Evolutionary conservation across 2,329 filamentous ascomycete genomes (phyloP).

Genomic region (Talaromyces verruculosus): DNA sequence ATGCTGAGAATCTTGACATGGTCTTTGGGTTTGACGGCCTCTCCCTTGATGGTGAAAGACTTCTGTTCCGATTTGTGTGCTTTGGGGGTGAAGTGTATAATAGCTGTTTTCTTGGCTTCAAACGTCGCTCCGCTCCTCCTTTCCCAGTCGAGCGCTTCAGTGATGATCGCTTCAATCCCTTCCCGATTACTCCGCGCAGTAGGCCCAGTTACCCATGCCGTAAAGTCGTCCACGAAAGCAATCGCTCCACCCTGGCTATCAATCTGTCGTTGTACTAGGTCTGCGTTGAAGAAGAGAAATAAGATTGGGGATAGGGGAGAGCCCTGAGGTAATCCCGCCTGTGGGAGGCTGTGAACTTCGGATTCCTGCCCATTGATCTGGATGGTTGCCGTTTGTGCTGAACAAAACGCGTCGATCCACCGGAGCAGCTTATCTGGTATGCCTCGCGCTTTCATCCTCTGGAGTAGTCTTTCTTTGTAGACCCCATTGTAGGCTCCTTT

Average conservation of each 20-base stretch:
- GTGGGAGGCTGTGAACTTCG: background rate
- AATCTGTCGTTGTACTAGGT: slow-evolving; percentile 32
- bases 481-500: background rate
- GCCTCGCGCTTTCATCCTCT: background rate
- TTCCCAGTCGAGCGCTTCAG: no score
- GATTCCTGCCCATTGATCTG: background rate
- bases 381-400: background rate
- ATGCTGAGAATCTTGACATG: no score
- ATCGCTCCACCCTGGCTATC: slow-evolving; percentile 25
- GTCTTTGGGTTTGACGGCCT: no score
- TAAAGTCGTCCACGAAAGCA: slow-evolving; percentile 10
- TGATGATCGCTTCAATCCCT: background rate
- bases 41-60: no score
- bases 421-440: background rate
- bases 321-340: background rate
- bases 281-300: slow-evolving; percentile 43
- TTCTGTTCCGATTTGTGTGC: no score
- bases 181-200: background rate
- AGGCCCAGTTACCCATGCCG: background rate
- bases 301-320: slow-evolving; percentile 40
- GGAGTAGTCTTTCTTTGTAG: background rate
- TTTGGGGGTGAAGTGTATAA: no score
- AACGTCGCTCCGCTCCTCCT: no score
- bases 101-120: no score
- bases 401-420: background rate